Conservation (phyloP, 2,329 filamentous ascomycete species). For the Fusarium graminum region DNA sequence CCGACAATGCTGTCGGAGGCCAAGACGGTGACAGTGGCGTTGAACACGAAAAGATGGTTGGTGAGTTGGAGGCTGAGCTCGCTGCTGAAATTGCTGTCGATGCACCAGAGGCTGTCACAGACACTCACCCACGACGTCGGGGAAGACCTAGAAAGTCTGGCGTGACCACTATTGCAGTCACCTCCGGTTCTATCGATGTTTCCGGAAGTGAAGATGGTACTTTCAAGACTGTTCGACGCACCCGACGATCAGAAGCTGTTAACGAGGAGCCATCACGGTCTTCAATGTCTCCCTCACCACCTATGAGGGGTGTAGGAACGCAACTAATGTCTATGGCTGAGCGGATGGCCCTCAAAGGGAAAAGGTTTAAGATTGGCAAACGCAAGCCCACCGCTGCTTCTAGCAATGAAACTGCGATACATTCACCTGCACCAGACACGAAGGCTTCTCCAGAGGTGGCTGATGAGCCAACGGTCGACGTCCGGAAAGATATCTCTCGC, state of each 20-base stretch:
- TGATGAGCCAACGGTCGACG: background rate
- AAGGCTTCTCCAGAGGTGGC: slow-evolving; percentile 2
- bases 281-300: slow-evolving; percentile 14
- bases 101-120: slow-evolving; percentile 3
- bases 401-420: slow-evolving; percentile 13
- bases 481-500: background rate
- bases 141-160: slow-evolving; percentile 49
- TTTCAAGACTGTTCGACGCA: slow-evolving; percentile 43
- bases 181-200: slow-evolving; percentile 12
- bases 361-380: slow-evolving; percentile 65
- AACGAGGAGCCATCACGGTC: slow-evolving; percentile 10
- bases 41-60: slow-evolving; percentile 37
- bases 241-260: slow-evolving; percentile 40
- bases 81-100: slow-evolving; percentile 30
- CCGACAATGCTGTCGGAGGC: background rate
- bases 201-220: slow-evolving; percentile 9
- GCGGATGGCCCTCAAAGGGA: slow-evolving; percentile 67
- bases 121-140: slow-evolving; percentile 35
- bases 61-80: slow-evolving; percentile 38
- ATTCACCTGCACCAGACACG: slow-evolving; percentile 2
- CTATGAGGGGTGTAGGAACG: slow-evolving; percentile 33
- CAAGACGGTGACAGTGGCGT: slow-evolving; percentile 20
- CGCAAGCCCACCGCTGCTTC: slow-evolving; percentile 46
- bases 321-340: slow-evolving; percentile 69
- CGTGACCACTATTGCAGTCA: slow-evolving; percentile 45